Conservation (phyloP, 2,329 filamentous ascomycete genomes). For the Neopestalotiopsis rosae region DNA sequence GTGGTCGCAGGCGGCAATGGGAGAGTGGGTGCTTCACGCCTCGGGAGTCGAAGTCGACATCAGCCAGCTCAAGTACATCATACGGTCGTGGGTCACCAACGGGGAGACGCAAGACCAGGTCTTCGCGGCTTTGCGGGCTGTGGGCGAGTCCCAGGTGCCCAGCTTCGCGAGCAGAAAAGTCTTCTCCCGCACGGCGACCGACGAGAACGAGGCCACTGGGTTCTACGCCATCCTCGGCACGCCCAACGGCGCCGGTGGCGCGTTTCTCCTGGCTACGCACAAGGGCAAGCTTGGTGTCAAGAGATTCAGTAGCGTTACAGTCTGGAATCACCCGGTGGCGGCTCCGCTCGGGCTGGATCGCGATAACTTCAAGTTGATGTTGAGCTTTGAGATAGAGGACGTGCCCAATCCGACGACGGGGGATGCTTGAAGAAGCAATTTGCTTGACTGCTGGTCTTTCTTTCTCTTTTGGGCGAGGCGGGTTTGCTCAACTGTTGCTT, state of each 20-base stretch:
- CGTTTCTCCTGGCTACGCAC: conserved; percentile 8
- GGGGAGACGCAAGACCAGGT: conserved; percentile 11
- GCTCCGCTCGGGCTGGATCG: not conserved
- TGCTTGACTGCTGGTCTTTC: not conserved
- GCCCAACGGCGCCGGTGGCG: conserved; percentile 1
- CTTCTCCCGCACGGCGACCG: not conserved
- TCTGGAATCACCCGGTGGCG: conserved; percentile 9
- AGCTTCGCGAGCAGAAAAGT: not conserved
- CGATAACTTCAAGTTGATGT: not conserved
- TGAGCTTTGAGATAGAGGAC: not conserved
- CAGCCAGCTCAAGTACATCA: not conserved
- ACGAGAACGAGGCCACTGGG: not conserved
- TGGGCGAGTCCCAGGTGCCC: not conserved
- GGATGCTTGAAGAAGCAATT: not conserved
- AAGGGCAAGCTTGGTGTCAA: conserved; percentile 5
- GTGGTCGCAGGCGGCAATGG: conserved; percentile 9
- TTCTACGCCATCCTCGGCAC: conserved; percentile 14
- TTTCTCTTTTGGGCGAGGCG: not conserved
- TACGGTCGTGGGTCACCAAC: conserved; percentile 9
- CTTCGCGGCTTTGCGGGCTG: not conserved
- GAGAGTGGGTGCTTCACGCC: not conserved
- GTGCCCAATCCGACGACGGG: not conserved
- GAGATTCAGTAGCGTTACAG: not conserved
- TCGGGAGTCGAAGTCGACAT: not conserved
- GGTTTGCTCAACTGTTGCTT: not conserved